Evolutionary conservation across 1,284 basidiomycete species (phyloP).

Genomic region (Austroboletus rostrupii): DNA sequence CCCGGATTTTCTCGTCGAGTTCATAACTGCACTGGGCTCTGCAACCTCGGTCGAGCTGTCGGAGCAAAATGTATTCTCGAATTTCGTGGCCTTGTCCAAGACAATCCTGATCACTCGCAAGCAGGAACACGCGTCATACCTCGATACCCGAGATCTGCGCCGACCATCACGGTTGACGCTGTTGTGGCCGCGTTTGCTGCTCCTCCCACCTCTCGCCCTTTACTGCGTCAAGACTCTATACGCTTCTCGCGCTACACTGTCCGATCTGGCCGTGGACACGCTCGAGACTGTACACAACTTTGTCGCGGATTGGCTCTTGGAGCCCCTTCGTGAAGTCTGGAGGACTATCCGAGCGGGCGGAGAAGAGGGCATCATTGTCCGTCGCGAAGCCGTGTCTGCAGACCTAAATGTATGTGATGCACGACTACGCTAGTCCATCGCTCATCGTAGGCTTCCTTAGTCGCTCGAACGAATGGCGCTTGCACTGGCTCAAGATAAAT

Average conservation of each 20-base stretch:
- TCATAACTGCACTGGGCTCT: slow-evolving; percentile 15
- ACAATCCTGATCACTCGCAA: slow-evolving; percentile 25
- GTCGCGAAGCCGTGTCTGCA: slow-evolving; percentile 72
- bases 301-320: slow-evolving; percentile 81
- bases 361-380: slow-evolving; percentile 70
- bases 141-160: slow-evolving; percentile 39
- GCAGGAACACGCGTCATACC: slow-evolving; percentile 28
- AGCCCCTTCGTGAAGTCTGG: slow-evolving; percentile 80
- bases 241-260: slow-evolving; percentile 47
- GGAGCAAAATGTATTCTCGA: slow-evolving; percentile 15
- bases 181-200: slow-evolving; percentile 64
- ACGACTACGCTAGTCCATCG: background rate
- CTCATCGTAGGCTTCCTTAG: slow-evolving; percentile 37
- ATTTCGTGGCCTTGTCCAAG: slow-evolving; percentile 24
- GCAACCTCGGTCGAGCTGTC: slow-evolving; percentile 14
- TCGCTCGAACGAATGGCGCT: slow-evolving; percentile 92
- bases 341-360: slow-evolving; percentile 81
- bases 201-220: slow-evolving; percentile 60
- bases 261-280: slow-evolving; percentile 57
- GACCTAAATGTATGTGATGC: slow-evolving; percentile 65
- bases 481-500: slow-evolving; percentile 78
- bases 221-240: slow-evolving; percentile 48
- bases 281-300: slow-evolving; percentile 75
- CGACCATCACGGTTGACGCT: slow-evolving; percentile 58
- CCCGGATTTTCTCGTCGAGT: slow-evolving; percentile 20